Evolutionary conservation across 345 rosid genomes (phyloP), one percentile per base, ranked within the genome.

Genomic region (Physaria fendleri): DNA sequence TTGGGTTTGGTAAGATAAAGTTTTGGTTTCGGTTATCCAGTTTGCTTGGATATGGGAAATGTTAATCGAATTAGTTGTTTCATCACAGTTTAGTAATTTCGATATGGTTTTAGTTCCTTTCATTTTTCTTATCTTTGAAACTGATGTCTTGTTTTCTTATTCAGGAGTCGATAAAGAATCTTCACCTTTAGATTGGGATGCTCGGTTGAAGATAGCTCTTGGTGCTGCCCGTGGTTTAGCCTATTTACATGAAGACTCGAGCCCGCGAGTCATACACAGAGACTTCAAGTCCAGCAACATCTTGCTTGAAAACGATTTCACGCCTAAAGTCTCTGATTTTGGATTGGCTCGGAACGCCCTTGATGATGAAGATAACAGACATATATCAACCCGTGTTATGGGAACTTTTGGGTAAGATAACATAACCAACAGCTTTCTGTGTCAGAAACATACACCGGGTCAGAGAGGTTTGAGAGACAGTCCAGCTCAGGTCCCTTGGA

Each of bases 261-360:
- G 97, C 70, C 99, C 99, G 1, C 79, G 85, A 22, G 97, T 93
- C 45, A 93, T 93, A 66, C 99, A 93, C 62, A 74, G 99, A 76
- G 99, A 93, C 73, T 93, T 93, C 78, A 93, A 93, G 78, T 63
- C 97, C 9, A 93, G 97, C 79, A 93, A 93, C 76, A 93, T 93
- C 68, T 74, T 93, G 73, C 71, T 93, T 73, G 99, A 93, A 72
- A 76, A 79, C 45, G 99, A 89, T 73, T 89, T 84, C 71, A 89
- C 88, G 0, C 92, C 99, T 61, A 93, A 93, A 76, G 99, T 89
- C 9, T 83, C 99, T 0, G 99, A 93, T 71, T 93, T 93, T 54
- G 99, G 99, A 70, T 78, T 93, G 71, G 99, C 99, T 56, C 78
- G 99, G 57, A 83, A 82, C 4, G 97, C 99, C 41, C 48, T 89